These are phyloP conservation scores for Hamamelis virginiana DNA, from an alignment of 164 flowering plant genomes.

Conservation along the genomic window DNA sequence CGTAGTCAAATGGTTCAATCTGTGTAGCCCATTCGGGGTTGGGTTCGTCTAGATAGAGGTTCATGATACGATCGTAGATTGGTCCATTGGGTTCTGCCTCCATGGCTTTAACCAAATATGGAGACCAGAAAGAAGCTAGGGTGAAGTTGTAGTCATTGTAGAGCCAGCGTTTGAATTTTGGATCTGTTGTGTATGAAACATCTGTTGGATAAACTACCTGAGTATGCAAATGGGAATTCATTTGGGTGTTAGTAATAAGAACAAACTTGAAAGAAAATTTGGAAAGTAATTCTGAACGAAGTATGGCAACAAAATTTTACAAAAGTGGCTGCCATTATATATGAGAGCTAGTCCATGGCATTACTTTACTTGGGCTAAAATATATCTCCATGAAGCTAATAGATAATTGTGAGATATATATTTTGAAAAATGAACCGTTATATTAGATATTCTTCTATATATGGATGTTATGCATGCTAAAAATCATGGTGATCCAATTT, in stretches of 20 bases:
- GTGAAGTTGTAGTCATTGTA: constrained; percentile 55
- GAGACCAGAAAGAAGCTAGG: constrained; percentile 58
- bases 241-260: not conserved
- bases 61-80: constrained; percentile 22
- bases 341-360: too few species aligned
- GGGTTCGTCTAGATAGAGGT: constrained; percentile 45
- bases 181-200: constrained; percentile 9
- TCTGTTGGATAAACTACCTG: constrained; percentile 32
- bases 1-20: constrained; percentile 26
- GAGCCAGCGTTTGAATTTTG: constrained; percentile 23
- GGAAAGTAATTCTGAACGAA: too few species aligned
- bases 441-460: too few species aligned
- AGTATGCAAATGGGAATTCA: not conserved
- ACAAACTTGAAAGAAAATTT: not conserved
- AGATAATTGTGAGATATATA: too few species aligned
- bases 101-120: constrained; percentile 43
- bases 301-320: too few species aligned
- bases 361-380: too few species aligned
- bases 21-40: constrained; percentile 32
- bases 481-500: too few species aligned
- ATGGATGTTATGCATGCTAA: too few species aligned
- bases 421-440: too few species aligned
- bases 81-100: constrained; percentile 37
- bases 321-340: too few species aligned
- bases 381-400: too few species aligned